These are phyloP conservation scores for Cairneyella variabilis DNA, from an alignment of 495 filamentous ascomycete species.

Conservation along the genomic window DNA sequence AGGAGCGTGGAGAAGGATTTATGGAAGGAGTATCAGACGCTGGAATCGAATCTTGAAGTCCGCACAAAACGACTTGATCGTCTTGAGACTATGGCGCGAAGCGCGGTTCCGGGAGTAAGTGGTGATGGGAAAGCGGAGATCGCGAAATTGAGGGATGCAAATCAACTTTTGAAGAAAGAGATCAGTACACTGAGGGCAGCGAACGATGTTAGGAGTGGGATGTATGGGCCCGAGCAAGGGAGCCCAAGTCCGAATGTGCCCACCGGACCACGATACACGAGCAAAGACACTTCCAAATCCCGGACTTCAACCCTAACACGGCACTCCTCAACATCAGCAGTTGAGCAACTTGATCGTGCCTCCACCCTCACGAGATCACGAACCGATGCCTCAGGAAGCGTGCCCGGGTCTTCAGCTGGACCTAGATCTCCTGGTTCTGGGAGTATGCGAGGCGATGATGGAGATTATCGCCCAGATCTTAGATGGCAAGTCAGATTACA, in stretches of 20 bases:
- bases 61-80: constrained; percentile 85
- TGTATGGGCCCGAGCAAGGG: constrained; percentile 25
- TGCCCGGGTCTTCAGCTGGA: not conserved
- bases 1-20: constrained; percentile 82
- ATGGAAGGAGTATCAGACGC: constrained; percentile 81
- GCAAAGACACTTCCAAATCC: constrained; percentile 15
- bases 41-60: constrained; percentile 75
- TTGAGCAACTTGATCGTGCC: constrained; percentile 16
- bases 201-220: constrained; percentile 15
- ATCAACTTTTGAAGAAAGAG: constrained; percentile 79
- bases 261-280: constrained; percentile 40
- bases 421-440: not conserved
- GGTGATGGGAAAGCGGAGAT: constrained; percentile 52
- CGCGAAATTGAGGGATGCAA: constrained; percentile 69
- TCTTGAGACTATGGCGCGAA: constrained; percentile 69
- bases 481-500: constrained; percentile 79
- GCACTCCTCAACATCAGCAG: constrained; percentile 17
- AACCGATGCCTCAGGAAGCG: not conserved
- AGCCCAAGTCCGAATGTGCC: constrained; percentile 45
- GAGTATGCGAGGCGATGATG: not conserved
- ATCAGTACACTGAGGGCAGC: constrained; percentile 65
- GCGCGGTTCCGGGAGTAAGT: constrained; percentile 33
- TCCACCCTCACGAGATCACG: constrained; percentile 1
- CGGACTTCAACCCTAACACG: constrained; percentile 19
- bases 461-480: constrained; percentile 48